These are phyloP conservation scores for Plasmodium inui DNA, from an alignment of 169 alveolate species.

Conservation along the genomic window DNA sequence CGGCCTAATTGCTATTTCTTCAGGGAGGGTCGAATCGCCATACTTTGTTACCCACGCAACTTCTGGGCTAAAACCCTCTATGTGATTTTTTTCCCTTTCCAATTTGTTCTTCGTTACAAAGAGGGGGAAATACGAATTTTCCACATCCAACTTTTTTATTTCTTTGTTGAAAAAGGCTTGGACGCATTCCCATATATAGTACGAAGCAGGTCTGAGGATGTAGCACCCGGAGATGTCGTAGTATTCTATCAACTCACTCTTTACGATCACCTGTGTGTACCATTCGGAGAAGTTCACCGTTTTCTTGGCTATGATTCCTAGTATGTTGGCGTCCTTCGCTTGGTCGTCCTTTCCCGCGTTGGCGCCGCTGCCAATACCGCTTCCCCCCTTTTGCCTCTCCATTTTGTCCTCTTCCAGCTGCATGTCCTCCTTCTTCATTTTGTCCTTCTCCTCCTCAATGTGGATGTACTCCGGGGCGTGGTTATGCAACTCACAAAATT, in stretches of 20 bases:
- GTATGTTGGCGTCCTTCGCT: constrained; percentile 51
- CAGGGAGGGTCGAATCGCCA: constrained; percentile 94
- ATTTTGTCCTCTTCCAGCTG: neutral
- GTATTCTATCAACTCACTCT: constrained; percentile 98
- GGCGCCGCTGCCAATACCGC: neutral
- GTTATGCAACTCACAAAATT: constrained; percentile 60
- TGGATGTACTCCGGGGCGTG: constrained; percentile 56
- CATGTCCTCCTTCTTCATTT: constrained; percentile 14
- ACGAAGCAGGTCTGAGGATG: constrained; percentile 97
- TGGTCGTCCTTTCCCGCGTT: constrained; percentile 8
- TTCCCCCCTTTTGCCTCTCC: constrained; percentile 4
- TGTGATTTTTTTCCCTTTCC: constrained; percentile 97
- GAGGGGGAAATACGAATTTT: constrained; percentile 96
- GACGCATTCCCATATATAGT: constrained; percentile 97
- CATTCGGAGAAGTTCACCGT: constrained; percentile 89
- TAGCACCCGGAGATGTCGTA: constrained; percentile 99
- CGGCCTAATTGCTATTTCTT: constrained; percentile 99
- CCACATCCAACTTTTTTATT: constrained; percentile 90
- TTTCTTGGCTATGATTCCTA: constrained; percentile 89
- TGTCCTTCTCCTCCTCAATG: constrained; percentile 7
- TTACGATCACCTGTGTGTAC: constrained; percentile 93
- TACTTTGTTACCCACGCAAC: constrained; percentile 99
- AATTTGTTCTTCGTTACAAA: constrained; percentile 95
- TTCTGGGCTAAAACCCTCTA: constrained; percentile 99
- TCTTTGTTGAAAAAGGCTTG: constrained; percentile 92